Evolutionary conservation across 495 filamentous ascomycete species (phyloP).

Genomic region (Usnea hakonensis): DNA sequence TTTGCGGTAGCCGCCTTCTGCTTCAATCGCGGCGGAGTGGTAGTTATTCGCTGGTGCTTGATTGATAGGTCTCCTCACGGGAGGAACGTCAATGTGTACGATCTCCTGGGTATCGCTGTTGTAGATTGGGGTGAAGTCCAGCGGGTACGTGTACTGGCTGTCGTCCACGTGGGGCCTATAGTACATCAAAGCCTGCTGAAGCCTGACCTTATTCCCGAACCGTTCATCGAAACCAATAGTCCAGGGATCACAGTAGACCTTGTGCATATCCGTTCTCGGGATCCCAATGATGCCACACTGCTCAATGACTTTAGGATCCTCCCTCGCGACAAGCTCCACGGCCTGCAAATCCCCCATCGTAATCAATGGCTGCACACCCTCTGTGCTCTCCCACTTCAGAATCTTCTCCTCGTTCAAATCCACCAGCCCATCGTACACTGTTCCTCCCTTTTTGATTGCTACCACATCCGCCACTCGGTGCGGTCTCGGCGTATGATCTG

Average conservation of each 20-base stretch:
- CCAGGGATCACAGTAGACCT: constrained; percentile 91
- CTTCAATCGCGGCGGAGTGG: constrained; percentile 63
- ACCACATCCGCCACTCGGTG: constrained; percentile 74
- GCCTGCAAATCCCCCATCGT: constrained; percentile 90
- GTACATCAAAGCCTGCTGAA: constrained; percentile 95
- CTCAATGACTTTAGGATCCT: constrained; percentile 84
- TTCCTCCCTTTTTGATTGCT: constrained; percentile 70
- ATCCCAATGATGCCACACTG: constrained; percentile 88
- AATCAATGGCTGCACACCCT: constrained; percentile 83
- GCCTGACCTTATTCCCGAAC: constrained; percentile 68
- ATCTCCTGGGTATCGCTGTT: constrained; percentile 77
- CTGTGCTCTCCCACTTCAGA: constrained; percentile 64
- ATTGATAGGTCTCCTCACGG: constrained; percentile 69
- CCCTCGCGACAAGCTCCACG: constrained; percentile 73
- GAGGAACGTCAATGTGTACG: constrained; percentile 82
- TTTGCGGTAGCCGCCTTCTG: constrained; percentile 66
- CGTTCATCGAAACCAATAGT: constrained; percentile 94
- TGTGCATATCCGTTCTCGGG: constrained; percentile 76
- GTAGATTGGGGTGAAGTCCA: constrained; percentile 93
- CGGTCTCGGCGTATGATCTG: constrained; percentile 55
- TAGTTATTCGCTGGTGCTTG: constrained; percentile 73
- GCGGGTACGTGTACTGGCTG: constrained; percentile 82
- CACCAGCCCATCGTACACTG: constrained; percentile 79
- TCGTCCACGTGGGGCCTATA: constrained; percentile 82
- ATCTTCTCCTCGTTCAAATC: constrained; percentile 67